Conservation (phyloP, 108 stramenopile species). For the Cyclostephanos tholiformis region DNA sequence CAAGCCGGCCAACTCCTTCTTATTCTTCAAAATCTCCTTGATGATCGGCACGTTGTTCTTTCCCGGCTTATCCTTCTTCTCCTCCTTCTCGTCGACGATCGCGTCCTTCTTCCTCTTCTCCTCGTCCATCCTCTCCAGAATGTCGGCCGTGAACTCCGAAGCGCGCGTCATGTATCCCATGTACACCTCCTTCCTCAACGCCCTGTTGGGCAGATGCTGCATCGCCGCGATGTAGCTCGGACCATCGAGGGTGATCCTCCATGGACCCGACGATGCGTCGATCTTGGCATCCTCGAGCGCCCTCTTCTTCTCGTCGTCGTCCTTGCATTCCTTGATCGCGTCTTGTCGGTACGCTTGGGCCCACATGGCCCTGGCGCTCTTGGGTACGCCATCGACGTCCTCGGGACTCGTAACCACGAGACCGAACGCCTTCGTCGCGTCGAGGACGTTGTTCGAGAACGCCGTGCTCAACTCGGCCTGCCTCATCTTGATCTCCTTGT, state of each 20-base stretch:
- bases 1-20: conserved; percentile 79
- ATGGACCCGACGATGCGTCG: conserved; percentile 87
- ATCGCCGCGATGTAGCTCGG: conserved; percentile 95
- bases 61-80: conserved; percentile 35
- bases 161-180: conserved; percentile 87
- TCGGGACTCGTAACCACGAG: conserved; percentile 68
- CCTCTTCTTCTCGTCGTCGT: conserved; percentile 50
- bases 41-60: conserved; percentile 94
- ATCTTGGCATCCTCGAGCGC: conserved; percentile 60
- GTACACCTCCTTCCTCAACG: conserved; percentile 91
- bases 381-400: conserved; percentile 89
- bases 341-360: conserved; percentile 70
- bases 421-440: conserved; percentile 93
- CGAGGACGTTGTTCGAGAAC: conserved; percentile 96
- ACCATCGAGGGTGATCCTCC: conserved; percentile 92
- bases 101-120: conserved; percentile 6
- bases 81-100: conserved; percentile 28
- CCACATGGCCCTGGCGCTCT: conserved; percentile 90
- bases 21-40: conserved; percentile 85
- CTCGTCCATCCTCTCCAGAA: conserved; percentile 36
- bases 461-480: conserved; percentile 85
- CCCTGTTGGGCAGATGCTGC: conserved; percentile 87
- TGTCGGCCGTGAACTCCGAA: conserved; percentile 55
- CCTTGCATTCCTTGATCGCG: conserved; percentile 48
- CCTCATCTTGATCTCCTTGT: conserved; percentile 94